phyloP scores from a whole-genome alignment of 805 yeast genomes.

The Saccharomycopsis capsularis region DNA sequence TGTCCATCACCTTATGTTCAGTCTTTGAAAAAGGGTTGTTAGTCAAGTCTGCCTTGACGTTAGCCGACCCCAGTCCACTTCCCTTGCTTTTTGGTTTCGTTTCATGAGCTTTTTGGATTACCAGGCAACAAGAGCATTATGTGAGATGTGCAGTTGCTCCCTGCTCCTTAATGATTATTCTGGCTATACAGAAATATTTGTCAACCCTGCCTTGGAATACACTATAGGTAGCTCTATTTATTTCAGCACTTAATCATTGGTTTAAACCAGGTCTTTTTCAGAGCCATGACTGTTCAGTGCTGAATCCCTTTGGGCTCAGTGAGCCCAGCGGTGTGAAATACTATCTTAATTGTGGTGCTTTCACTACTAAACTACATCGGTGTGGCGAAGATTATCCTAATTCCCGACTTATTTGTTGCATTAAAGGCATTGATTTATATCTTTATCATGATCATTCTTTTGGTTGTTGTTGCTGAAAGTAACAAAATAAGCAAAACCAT shows the following conservation, averaged over 20 bases:
- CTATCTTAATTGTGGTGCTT: constrained; percentile 42
- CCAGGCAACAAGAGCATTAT: constrained; percentile 34
- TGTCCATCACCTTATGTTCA: constrained; percentile 20
- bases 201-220: constrained; percentile 57
- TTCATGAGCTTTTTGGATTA: constrained; percentile 10
- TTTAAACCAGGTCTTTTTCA: constrained; percentile 48
- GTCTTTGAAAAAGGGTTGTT: constrained; percentile 71
- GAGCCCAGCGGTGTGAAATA: constrained; percentile 44
- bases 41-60: constrained; percentile 62
- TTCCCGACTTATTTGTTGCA: constrained; percentile 33
- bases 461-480: constrained; percentile 38
- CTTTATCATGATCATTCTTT: constrained; percentile 33
- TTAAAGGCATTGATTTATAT: constrained; percentile 34
- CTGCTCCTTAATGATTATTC: constrained; percentile 62
- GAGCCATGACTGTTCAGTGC: constrained; percentile 45
- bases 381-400: constrained; percentile 39
- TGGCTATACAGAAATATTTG: constrained; percentile 52
- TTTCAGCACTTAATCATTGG: constrained; percentile 46
- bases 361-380: constrained; percentile 45
- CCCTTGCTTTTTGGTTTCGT: constrained; percentile 52
- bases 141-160: constrained; percentile 76
- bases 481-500: constrained; percentile 29
- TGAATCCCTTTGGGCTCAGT: constrained; percentile 39
- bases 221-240: constrained; percentile 55
- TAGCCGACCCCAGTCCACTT: constrained; percentile 69